Evolutionary conservation across 2,329 filamentous ascomycete genomes (phyloP).

Genomic region (Karstenula rhodostoma): DNA sequence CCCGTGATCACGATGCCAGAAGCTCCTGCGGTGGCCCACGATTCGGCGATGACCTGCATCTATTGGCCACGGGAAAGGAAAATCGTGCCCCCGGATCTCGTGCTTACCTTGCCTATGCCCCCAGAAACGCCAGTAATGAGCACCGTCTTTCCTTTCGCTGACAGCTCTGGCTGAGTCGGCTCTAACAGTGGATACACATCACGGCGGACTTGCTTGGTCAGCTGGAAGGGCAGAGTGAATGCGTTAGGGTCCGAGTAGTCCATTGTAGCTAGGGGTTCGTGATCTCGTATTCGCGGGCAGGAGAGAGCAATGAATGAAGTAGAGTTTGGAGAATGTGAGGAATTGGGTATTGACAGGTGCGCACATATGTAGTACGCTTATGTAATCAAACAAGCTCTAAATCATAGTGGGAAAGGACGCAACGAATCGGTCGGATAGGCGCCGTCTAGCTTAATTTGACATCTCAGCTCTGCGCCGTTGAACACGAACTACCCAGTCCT

Average conservation of each 20-base stretch:
- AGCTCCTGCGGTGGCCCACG: conserved; percentile 37
- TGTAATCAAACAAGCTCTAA: background rate
- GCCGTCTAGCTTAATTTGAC: no score
- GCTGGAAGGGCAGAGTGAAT: conserved; percentile 25
- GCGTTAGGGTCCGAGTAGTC: conserved; percentile 22
- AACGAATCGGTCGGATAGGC: background rate
- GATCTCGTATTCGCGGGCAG: conserved; percentile 2
- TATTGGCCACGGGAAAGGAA: conserved; percentile 7
- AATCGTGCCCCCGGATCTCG: conserved; percentile 5
- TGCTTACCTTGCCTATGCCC: conserved; percentile 26
- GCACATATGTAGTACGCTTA: background rate
- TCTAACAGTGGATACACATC: conserved; percentile 25
- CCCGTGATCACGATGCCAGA: conserved; percentile 33
- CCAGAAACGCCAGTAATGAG: conserved; percentile 32
- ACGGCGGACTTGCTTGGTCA: conserved; percentile 27
- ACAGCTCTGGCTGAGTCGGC: conserved; percentile 18
- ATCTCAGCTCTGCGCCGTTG: conserved; percentile 1
- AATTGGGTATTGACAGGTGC: background rate
- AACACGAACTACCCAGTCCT: background rate
- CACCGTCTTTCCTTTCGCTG: conserved; percentile 23
- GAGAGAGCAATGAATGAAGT: background rate
- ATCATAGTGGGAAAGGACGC: background rate
- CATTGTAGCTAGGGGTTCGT: conserved; percentile 12
- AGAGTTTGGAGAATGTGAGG: background rate
- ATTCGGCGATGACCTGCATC: conserved; percentile 30